Percentiles rank a stretch among this genome's conserved stretches.
phyloP scores from a whole-genome alignment of 2,329 filamentous ascomycete genomes.

The Coniochaeta sp. region DNA sequence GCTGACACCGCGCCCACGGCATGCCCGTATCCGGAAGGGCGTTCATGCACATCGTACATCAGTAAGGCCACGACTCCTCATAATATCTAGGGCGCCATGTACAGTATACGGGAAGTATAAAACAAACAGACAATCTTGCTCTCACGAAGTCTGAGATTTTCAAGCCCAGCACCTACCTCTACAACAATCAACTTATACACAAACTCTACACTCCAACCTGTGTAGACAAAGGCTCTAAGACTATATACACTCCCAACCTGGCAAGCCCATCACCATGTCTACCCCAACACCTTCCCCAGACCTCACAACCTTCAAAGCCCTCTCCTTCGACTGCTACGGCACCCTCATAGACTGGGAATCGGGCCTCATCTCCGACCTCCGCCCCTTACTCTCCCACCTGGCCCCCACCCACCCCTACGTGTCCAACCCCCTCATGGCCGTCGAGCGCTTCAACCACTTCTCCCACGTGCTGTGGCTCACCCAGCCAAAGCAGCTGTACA shows the following conservation, averaged over 20 bases:
- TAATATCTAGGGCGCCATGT: neutral
- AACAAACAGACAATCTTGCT: neutral
- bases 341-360: conserved; percentile 73
- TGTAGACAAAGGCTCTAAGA: too few species aligned
- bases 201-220: neutral
- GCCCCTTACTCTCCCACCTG: conserved; percentile 38
- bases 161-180: neutral
- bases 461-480: conserved; percentile 42
- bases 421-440: conserved; percentile 30
- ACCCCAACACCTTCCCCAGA: conserved; percentile 3
- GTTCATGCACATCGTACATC: neutral
- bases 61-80: neutral
- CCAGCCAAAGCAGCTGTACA: conserved; percentile 53
- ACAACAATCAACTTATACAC: neutral
- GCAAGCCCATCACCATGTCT: neutral
- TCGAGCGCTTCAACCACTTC: conserved; percentile 33
- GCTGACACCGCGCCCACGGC: too few species aligned
- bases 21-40: neutral
- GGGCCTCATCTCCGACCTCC: conserved; percentile 51
- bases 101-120: neutral
- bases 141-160: neutral
- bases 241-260: neutral
- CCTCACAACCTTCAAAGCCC: conserved; percentile 25
- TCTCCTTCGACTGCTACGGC: conserved; percentile 74
- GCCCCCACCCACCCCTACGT: conserved; percentile 27